phyloP scores from a whole-genome alignment of 1,284 basidiomycete species.

The Papiliotrema nemorosa region DNA sequence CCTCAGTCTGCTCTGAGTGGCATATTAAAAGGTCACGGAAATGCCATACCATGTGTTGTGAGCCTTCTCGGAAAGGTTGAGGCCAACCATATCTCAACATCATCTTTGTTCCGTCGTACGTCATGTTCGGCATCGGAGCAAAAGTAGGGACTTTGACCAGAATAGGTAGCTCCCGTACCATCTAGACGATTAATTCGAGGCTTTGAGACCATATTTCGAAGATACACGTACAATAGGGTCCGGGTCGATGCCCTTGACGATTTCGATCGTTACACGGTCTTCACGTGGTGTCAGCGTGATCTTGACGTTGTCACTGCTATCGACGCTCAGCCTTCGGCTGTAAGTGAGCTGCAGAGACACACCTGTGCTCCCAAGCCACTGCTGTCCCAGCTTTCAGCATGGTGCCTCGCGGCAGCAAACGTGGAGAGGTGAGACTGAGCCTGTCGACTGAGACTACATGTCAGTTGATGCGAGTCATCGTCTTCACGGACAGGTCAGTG shows the following conservation, averaged over 20 bases:
- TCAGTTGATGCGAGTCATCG: background rate
- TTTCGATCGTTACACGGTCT: background rate
- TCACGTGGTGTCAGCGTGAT: too few relatives aligned
- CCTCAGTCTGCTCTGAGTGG: slow-evolving; percentile 7
- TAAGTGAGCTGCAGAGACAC: background rate
- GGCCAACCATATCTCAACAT: slow-evolving; percentile 9
- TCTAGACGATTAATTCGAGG: background rate
- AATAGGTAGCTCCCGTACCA: background rate
- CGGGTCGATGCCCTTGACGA: background rate
- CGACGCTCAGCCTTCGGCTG: background rate
- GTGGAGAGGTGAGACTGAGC: slow-evolving; percentile 5
- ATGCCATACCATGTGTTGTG: background rate
- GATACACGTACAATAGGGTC: too few relatives aligned
- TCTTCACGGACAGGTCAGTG: background rate
- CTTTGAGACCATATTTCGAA: too few relatives aligned
- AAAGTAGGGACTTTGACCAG: background rate
- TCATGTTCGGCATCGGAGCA: background rate
- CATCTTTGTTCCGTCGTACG: background rate
- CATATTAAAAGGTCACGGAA: background rate
- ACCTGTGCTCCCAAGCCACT: slow-evolving; percentile 16
- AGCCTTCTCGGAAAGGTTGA: background rate
- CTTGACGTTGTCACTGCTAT: too few relatives aligned
- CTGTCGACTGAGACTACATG: slow-evolving; percentile 2
- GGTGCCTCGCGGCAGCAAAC: slow-evolving; percentile 8
- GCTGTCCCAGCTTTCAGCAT: background rate